Percentiles rank a stretch among this genome's conserved stretches.
These are phyloP conservation scores for Blastobotrys arbuscula DNA, from an alignment of 1,139 yeast species.

Conservation along the genomic window DNA sequence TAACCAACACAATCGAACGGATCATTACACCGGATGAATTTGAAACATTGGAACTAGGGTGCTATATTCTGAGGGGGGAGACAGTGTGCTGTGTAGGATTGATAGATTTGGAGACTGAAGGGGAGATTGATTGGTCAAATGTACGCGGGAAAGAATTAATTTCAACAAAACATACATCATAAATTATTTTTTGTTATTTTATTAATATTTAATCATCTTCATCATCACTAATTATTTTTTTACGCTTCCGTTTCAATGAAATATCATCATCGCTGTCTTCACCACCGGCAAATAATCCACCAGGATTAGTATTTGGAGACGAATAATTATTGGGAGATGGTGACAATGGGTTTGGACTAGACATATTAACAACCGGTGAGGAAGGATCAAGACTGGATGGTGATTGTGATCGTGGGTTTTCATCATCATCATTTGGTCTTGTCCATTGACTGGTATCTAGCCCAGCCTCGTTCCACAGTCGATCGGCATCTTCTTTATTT, in stretches of 20 bases:
- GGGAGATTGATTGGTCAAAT: conserved; percentile 51
- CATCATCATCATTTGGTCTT: conserved; percentile 6
- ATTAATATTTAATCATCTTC: conserved; percentile 16
- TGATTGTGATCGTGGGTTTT: not conserved
- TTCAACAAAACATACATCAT: conserved; percentile 29
- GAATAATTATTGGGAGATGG: not conserved
- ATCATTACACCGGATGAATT: conserved; percentile 40
- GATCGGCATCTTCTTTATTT: not conserved
- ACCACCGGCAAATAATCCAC: conserved; percentile 14
- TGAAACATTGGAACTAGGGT: conserved; percentile 54
- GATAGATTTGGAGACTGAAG: conserved; percentile 50
- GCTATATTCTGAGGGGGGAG: conserved; percentile 74
- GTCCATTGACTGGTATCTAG: not conserved
- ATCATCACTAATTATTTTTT: conserved; percentile 15
- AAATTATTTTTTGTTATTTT: conserved; percentile 7
- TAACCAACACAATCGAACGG: conserved; percentile 57
- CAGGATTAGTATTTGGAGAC: conserved; percentile 14
- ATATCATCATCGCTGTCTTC: not conserved
- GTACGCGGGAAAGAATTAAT: conserved; percentile 27
- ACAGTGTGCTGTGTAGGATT: conserved; percentile 73
- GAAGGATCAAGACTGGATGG: not conserved
- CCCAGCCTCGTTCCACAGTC: not conserved
- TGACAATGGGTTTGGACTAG: not conserved
- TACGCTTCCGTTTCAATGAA: conserved; percentile 5
- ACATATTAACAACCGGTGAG: not conserved